These are phyloP conservation scores for Amanita jacksonii DNA, from an alignment of 768 basidiomycete genomes.

Conservation along the genomic window DNA sequence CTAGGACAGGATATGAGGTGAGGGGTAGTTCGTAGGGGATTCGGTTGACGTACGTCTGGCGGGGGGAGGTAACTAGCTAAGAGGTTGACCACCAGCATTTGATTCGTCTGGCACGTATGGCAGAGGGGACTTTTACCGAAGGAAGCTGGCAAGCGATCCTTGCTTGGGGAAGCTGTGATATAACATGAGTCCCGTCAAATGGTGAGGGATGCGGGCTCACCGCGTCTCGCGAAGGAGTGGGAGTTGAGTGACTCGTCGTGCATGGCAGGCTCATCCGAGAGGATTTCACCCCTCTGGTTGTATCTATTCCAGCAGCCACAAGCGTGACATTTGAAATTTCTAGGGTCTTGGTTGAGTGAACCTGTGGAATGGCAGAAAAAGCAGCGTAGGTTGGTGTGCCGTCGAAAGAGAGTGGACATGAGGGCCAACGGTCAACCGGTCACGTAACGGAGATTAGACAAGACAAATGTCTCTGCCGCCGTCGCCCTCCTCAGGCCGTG, in stretches of 20 bases:
- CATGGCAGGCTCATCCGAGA: slow-evolving; percentile 86
- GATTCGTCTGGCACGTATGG: slow-evolving; percentile 86
- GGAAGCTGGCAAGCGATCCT: slow-evolving; percentile 54
- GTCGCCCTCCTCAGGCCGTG: slow-evolving; percentile 47
- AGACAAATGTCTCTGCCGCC: slow-evolving; percentile 20
- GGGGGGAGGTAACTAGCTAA: slow-evolving; percentile 83
- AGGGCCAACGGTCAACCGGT: neutral
- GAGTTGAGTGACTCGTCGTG: slow-evolving; percentile 67
- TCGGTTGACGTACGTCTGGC: slow-evolving; percentile 49
- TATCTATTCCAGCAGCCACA: slow-evolving; percentile 73
- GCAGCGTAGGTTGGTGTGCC: slow-evolving; percentile 42
- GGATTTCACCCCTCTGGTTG: slow-evolving; percentile 62
- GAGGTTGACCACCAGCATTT: slow-evolving; percentile 77
- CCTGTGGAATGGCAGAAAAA: slow-evolving; percentile 58
- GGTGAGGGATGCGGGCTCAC: slow-evolving; percentile 26
- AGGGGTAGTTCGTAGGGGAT: neutral
- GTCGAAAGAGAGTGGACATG: slow-evolving; percentile 43
- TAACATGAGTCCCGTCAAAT: neutral
- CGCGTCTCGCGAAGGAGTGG: slow-evolving; percentile 61
- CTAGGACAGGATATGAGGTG: slow-evolving; percentile 26
- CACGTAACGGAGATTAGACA: neutral
- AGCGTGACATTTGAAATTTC: slow-evolving; percentile 53
- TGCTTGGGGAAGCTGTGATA: slow-evolving; percentile 54
- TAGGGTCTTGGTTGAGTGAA: slow-evolving; percentile 35
- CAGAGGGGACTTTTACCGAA: slow-evolving; percentile 68